These are phyloP conservation scores for Exophiala mesophila DNA, from an alignment of 2,329 filamentous ascomycete genomes.

Conservation along the genomic window DNA sequence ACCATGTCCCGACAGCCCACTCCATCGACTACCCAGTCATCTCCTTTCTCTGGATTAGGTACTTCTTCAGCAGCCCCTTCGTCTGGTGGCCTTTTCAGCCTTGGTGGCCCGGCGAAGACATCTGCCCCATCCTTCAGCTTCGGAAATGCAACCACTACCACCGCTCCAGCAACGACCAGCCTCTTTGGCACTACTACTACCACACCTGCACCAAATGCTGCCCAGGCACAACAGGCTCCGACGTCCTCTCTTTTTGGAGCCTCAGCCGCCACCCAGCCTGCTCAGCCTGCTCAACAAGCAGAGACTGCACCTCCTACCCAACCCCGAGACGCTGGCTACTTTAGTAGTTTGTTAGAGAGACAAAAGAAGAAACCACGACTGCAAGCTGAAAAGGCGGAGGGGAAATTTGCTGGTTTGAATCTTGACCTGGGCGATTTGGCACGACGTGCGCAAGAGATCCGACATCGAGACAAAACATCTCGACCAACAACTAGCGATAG, in stretches of 20 bases:
- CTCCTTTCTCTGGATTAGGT: slow-evolving; percentile 10
- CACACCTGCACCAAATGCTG: slow-evolving; percentile 8
- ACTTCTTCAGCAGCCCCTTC: slow-evolving; percentile 7
- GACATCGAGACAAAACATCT: slow-evolving; percentile 56
- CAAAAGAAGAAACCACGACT: slow-evolving; percentile 64
- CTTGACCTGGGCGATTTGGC: slow-evolving; percentile 85
- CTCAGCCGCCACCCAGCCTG: slow-evolving; percentile 10
- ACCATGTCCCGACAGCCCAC: slow-evolving; percentile 1
- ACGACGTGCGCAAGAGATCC: slow-evolving; percentile 68
- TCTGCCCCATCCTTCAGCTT: slow-evolving; percentile 14
- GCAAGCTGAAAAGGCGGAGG: slow-evolving; percentile 42
- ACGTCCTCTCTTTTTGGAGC: slow-evolving; percentile 15
- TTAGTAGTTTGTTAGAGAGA: slow-evolving; percentile 60
- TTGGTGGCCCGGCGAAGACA: slow-evolving; percentile 15
- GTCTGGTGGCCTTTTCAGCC: slow-evolving; percentile 13
- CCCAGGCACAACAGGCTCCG: slow-evolving; percentile 12
- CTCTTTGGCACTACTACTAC: slow-evolving; percentile 3
- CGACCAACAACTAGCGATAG: slow-evolving; percentile 40
- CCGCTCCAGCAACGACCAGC: slow-evolving; percentile 1
- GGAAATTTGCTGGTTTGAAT: slow-evolving; percentile 83
- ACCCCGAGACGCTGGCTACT: slow-evolving; percentile 49
- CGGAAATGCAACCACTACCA: slow-evolving; percentile 12
- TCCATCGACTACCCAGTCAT: slow-evolving; percentile 7
- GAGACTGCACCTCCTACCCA: slow-evolving; percentile 5
- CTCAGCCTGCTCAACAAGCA: slow-evolving; percentile 3